These are phyloP conservation scores for Metschnikowia orientalis DNA, from an alignment of 805 yeast genomes.

Conservation along the genomic window DNA sequence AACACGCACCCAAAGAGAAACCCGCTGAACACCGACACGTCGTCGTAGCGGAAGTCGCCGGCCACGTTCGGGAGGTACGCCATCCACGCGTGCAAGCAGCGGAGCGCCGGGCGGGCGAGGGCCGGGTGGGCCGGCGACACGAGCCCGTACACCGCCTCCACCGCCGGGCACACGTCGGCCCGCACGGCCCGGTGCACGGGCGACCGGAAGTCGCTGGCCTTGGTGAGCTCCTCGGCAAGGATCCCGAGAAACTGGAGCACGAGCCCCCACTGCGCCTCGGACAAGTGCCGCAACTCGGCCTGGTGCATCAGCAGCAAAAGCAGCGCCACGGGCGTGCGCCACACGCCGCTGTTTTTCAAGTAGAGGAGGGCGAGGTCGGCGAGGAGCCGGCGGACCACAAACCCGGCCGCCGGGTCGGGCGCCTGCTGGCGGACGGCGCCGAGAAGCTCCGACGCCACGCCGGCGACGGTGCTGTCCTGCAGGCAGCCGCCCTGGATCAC, in stretches of 20 bases:
- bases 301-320: conserved; percentile 1
- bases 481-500: conserved; percentile 37
- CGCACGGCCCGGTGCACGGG: conserved; percentile 39
- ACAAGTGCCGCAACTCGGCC: background rate
- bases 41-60: conserved; percentile 29
- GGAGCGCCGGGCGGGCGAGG: conserved; percentile 14
- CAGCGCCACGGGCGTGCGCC: conserved; percentile 38
- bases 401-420: conserved; percentile 4
- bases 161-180: conserved; percentile 26
- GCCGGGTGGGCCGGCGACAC: background rate
- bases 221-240: conserved; percentile 48
- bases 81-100: conserved; percentile 35
- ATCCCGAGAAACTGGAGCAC: conserved; percentile 39
- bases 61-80: conserved; percentile 31
- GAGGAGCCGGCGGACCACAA: conserved; percentile 56
- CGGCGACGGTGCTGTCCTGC: conserved; percentile 11
- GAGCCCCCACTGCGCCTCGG: conserved; percentile 9
- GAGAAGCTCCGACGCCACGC: conserved; percentile 8
- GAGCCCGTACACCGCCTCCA: conserved; percentile 19
- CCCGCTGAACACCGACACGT: conserved; percentile 8
- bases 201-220: conserved; percentile 22
- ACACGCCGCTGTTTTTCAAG: conserved; percentile 31
- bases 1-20: too few relatives aligned
- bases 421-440: conserved; percentile 5
- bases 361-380: conserved; percentile 51